Evolutionary conservation across 163 green algal species (phyloP), one percentile per base, ranked within the genome.

Genomic region (Chlamydomonas reinhardtii): DNA sequence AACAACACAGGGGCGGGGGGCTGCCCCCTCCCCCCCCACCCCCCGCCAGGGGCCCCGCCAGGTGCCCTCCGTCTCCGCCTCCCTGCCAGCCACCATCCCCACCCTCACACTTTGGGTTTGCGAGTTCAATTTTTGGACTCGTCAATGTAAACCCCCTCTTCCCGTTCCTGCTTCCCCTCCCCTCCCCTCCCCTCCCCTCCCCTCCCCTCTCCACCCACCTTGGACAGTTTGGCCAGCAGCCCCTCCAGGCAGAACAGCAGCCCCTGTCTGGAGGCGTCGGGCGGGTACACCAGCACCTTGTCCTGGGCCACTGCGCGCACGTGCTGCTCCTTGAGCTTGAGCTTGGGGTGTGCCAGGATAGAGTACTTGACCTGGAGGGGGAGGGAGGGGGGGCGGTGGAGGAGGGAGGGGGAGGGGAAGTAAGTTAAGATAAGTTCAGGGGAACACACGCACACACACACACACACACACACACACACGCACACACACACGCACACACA

Each of bases 321-420:
- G 59, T 95, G 86, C n/a, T 95, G 83, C 37, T 90, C 65, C 90
- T 98, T 98, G 35, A 99, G 91, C 91, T 98, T 98, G 69, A 99
- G 91, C 91, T 98, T 98, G 73, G 94, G 91, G 12, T 89, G 70
- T 29, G 75, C 66, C 24, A 96, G 66, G 37, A 97, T 94, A 43
- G 73, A 66, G 76, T 83, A 85, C 83, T 91, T 93, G 59, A 85
- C 80, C 80, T 86, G 80, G 16, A 27, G 56, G 69, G 27, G 52
- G 24, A 34, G 52, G 22, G 68, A 16, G 43, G 8, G 43, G 6
- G 43, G 43, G 43, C 43, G 11, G 6, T 54, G 6, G 43, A 6
- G 43, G 11, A 54, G n/a, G n/a, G n/a, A 6, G 11, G 43, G 43
- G 11, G 43, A 11, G 43, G 43, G 8, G 8, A 54, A 54, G 43